phyloP scores from a whole-genome alignment of 768 basidiomycete species.

The Flagelloscypha sp. region DNA sequence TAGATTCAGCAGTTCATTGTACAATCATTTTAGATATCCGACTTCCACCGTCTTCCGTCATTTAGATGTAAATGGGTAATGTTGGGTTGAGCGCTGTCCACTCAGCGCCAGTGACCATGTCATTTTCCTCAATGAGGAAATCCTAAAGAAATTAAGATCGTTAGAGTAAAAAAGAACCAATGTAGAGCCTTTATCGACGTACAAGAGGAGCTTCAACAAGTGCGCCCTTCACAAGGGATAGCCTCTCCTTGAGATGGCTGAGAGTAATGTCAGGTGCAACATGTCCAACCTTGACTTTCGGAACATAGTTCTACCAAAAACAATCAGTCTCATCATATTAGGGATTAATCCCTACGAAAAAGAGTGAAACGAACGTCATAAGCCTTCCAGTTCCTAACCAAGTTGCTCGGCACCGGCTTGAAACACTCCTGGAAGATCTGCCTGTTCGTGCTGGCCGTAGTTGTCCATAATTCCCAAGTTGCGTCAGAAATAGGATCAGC shows the following conservation, averaged over 20 bases:
- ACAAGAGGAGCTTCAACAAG: slow-evolving; percentile 75
- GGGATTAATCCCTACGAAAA: no score
- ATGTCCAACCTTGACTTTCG: slow-evolving; percentile 75
- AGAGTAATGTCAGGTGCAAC: slow-evolving; percentile 64
- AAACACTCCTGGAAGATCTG: slow-evolving; percentile 85
- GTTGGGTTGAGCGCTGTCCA: slow-evolving; percentile 74
- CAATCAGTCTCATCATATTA: background rate
- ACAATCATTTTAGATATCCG: no score
- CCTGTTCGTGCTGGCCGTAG: slow-evolving; percentile 71
- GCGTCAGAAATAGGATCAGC: slow-evolving; percentile 70
- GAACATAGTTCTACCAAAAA: slow-evolving; percentile 53
- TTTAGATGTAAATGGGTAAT: slow-evolving; percentile 69
- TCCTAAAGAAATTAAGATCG: slow-evolving; percentile 37
- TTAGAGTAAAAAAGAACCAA: slow-evolving; percentile 4
- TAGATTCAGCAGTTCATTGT: no score
- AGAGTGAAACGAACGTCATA: slow-evolving; percentile 51
- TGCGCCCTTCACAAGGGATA: slow-evolving; percentile 59
- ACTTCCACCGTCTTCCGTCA: background rate
- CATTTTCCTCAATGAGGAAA: slow-evolving; percentile 77
- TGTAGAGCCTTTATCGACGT: slow-evolving; percentile 15
- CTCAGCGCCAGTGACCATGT: slow-evolving; percentile 59
- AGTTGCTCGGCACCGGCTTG: slow-evolving; percentile 77
- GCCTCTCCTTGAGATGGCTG: slow-evolving; percentile 64
- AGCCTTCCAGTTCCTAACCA: slow-evolving; percentile 67
- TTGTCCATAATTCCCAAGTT: slow-evolving; percentile 51